Evolutionary conservation across 2,329 filamentous ascomycete species (phyloP), one percentile per base, ranked within the genome.

Genomic region (Diplodia seriata): DNA sequence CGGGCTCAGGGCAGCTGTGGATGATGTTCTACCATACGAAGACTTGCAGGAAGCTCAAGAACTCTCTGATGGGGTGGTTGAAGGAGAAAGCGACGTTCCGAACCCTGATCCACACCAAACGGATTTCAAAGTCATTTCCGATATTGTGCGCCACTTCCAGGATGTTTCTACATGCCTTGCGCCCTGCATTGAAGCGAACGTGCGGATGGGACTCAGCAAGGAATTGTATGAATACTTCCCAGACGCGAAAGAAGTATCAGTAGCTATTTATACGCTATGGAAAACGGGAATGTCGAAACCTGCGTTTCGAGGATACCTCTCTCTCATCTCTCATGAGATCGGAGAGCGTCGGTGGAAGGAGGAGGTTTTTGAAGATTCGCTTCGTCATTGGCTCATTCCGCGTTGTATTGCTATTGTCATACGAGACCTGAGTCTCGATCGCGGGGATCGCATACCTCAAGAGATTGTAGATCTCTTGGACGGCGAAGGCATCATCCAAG

Each of bases 321-420:
- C 1, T 1, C 4, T 43, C 5, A 6, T 6, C 14, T 5, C 1
- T 15, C 1, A 15, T 12, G 5, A 12, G 0, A 4, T 6, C 38
- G 1, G 2, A 18, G 3, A 4, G 3, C 0, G 2, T 1, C 38
- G 2, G 4, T 4, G 26, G 26, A n/a, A 5, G 18, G 18, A n/a
- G 4, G 0, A 0, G 4, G 2, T n/a, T 18, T 2, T n/a, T 6
- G 18, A n/a, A 4, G 40, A 4, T 7, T 12, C 15, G 3, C 5
- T 43, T 1, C 15, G 7, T n/a, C 14, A 43, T 15, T 2, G 18
- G 6, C 15, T 7, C 15, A 5, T 43, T 7, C 40, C 40, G 4
- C 15, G 18, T 5, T 43, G 15, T 2, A 6, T 18, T 6, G 40
- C 40, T 6, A n/a, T 6, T 1, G 15, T 43, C 14, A 43, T 43